Conservation (phyloP, 805 yeast species). For the Zygoascus tannicola region DNA sequence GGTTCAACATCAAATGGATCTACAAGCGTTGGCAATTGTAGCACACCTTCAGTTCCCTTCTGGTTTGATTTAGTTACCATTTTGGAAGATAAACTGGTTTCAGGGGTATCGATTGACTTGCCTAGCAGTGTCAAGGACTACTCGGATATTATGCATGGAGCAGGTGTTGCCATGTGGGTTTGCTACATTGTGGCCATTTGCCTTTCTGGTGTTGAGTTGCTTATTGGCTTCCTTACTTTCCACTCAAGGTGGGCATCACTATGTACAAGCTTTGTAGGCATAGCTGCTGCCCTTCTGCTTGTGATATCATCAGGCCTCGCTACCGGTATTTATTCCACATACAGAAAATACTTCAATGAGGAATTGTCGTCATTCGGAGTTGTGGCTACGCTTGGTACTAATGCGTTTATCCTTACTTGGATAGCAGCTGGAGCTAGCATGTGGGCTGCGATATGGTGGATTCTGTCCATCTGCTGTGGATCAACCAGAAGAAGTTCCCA, state of each 20-base stretch:
- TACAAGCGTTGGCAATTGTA: conserved; percentile 40
- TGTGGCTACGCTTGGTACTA: conserved; percentile 38
- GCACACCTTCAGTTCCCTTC: conserved; percentile 45
- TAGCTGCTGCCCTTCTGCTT: conserved; percentile 26
- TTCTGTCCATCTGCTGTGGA: conserved; percentile 37
- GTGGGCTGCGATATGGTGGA: conserved; percentile 35
- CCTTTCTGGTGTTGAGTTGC: conserved; percentile 27
- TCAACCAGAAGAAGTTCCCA: conserved; percentile 15
- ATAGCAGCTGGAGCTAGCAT: conserved; percentile 44
- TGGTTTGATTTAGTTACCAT: conserved; percentile 43
- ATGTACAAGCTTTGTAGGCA: conserved; percentile 38
- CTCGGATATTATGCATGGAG: conserved; percentile 34
- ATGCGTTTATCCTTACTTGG: conserved; percentile 57
- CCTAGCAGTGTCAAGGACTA: conserved; percentile 48
- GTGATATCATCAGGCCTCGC: conserved; percentile 44
- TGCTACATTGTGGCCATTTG: conserved; percentile 42
- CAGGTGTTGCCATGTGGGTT: conserved; percentile 53
- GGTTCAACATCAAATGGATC: conserved; percentile 26
- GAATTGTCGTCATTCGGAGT: conserved; percentile 44
- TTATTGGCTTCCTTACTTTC: conserved; percentile 38
- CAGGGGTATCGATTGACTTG: conserved; percentile 31
- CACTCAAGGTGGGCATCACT: conserved; percentile 38
- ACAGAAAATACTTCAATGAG: conserved; percentile 44
- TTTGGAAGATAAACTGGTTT: conserved; percentile 22
- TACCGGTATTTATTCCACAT: conserved; percentile 50